These are phyloP conservation scores for Plasmodium cynomolgi DNA, from an alignment of 169 alveolate species.

Conservation along the genomic window DNA sequence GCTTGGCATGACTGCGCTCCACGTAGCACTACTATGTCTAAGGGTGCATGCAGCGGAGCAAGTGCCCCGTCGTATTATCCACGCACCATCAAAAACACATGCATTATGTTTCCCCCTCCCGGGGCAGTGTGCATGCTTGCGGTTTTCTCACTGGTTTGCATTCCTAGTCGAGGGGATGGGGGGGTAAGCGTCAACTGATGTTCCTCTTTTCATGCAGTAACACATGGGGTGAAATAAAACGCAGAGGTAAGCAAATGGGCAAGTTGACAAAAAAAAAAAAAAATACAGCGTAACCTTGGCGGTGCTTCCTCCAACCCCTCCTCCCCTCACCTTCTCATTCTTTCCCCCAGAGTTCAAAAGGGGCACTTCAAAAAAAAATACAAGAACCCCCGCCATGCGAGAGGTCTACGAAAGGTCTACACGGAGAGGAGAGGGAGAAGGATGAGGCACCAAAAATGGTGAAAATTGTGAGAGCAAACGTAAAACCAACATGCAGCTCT, in stretches of 20 bases:
- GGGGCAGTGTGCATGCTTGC: neutral
- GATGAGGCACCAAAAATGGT: neutral
- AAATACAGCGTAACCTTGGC: too few species aligned
- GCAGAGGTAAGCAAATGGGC: neutral
- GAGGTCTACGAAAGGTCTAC: neutral
- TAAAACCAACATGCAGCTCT: neutral
- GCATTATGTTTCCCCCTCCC: neutral
- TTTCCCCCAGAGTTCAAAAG: neutral
- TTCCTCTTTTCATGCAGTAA: neutral
- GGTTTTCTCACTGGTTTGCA: neutral
- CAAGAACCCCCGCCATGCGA: neutral
- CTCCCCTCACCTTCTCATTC: too few species aligned
- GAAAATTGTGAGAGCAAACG: neutral
- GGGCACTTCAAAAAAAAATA: neutral
- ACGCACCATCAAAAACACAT: neutral
- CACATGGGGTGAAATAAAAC: too few species aligned
- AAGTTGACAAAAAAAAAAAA: neutral
- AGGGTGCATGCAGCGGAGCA: neutral
- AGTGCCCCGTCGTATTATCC: neutral
- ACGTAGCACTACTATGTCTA: neutral
- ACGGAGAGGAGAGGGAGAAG: neutral
- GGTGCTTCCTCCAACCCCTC: too few species aligned
- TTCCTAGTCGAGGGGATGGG: neutral
- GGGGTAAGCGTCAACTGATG: neutral
- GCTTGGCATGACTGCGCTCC: neutral